These are phyloP conservation scores for Zymoseptoria brevis DNA, from an alignment of 2,329 filamentous ascomycete species.

Conservation along the genomic window DNA sequence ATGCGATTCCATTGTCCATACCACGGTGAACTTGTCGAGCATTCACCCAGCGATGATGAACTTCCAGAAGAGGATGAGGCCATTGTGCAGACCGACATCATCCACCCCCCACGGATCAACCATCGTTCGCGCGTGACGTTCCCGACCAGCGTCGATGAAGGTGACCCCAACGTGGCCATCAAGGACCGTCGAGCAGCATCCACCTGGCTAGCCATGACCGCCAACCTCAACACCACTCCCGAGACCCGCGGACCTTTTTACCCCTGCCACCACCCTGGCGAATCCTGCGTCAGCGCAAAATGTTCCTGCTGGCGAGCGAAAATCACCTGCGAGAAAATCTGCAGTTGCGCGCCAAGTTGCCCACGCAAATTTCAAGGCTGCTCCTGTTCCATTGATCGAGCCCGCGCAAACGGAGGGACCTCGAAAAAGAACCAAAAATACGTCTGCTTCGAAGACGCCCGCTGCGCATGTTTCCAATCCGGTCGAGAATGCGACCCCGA, in stretches of 20 bases:
- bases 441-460: conserved; percentile 33
- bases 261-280: conserved; percentile 61
- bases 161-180: neutral
- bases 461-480: conserved; percentile 62
- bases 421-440: conserved; percentile 33
- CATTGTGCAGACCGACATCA: conserved; percentile 25
- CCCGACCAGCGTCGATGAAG: conserved; percentile 7
- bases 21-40: conserved; percentile 35
- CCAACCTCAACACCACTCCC: conserved; percentile 7
- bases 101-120: conserved; percentile 26
- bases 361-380: conserved; percentile 43
- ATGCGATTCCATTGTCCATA: conserved; percentile 29
- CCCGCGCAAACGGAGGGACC: neutral
- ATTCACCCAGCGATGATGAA: conserved; percentile 6
- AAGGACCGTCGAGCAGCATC: conserved; percentile 7
- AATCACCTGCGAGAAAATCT: conserved; percentile 66
- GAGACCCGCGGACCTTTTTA: conserved; percentile 49
- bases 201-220: conserved; percentile 14
- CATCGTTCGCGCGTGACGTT: conserved; percentile 23
- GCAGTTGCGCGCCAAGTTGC: conserved; percentile 55
- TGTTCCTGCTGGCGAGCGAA: conserved; percentile 57
- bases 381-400: conserved; percentile 24
- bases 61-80: conserved; percentile 13
- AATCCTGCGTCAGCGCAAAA: conserved; percentile 50
- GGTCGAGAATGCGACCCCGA: conserved; percentile 76